Conservation (phyloP, 225 moss, liverwort and hornwort species). For the Sphagnum contortum region DNA sequence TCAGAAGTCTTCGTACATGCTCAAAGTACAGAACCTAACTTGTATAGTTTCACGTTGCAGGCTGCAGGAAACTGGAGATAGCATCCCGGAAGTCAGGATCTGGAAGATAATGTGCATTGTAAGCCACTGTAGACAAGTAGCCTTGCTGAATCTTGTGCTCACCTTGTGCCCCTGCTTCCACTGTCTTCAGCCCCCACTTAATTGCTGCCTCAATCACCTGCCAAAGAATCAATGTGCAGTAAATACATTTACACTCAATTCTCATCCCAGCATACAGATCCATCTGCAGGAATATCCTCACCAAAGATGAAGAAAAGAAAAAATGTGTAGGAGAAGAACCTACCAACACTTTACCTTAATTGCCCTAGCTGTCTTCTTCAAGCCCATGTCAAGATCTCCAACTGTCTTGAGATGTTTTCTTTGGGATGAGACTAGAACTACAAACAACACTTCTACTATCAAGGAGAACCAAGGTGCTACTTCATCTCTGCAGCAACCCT, state of each 20-base stretch:
- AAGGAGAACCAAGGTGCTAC: too few species aligned
- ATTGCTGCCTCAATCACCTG: slow-evolving; percentile 99
- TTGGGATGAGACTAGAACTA: too few species aligned
- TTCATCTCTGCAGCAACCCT: too few species aligned
- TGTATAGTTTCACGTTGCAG: slow-evolving; percentile 64
- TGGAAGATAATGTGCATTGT: slow-evolving; percentile 87
- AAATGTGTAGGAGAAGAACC: slow-evolving; percentile 18
- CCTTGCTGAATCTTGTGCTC: slow-evolving; percentile 98
- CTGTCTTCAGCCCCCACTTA: slow-evolving; percentile 77
- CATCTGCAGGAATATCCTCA: too few species aligned
- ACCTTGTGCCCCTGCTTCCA: slow-evolving; percentile 98
- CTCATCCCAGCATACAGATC: neutral
- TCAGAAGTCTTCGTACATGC: neutral
- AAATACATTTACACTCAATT: neutral
- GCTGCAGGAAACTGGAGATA: slow-evolving; percentile 56
- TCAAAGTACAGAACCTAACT: slow-evolving; percentile 24
- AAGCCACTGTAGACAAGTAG: slow-evolving; percentile 85
- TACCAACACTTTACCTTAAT: slow-evolving; percentile 1
- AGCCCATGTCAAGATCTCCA: too few species aligned
- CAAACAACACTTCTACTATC: too few species aligned
- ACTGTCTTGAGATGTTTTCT: too few species aligned
- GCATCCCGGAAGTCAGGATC: slow-evolving; percentile 65
- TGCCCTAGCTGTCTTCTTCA: too few species aligned
- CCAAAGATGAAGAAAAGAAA: neutral
- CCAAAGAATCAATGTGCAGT: neutral